Evolutionary conservation across 1,139 yeast genomes (phyloP), one percentile per base, ranked within the genome.

Genomic region (Magnusiomyces fungicola): DNA sequence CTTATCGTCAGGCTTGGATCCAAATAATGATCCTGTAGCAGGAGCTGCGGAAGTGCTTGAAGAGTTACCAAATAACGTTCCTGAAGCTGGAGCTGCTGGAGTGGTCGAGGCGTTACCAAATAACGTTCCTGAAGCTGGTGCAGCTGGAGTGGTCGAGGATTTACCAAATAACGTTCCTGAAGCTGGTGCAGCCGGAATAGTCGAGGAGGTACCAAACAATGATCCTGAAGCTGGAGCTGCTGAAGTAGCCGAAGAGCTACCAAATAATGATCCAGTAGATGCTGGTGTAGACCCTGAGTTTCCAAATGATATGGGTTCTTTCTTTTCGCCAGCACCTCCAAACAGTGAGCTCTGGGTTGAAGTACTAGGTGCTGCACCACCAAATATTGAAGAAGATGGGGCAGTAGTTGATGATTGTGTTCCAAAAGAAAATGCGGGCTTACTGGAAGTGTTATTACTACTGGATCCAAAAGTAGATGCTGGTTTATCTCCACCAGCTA

Each of bases 1-100:
- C n/a, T 62, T 55, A 39, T 56, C 63, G 34, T 53, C 61, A 24
- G 59, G 60, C 45, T 58, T 43, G 5, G 44, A 22, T n/a, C 54
- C 55, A 30, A 52, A 52, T 12, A 45, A 30, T 21, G 38, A 43
- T 21, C 46, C 42, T 14, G 45, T 39, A 32, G 48, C 23, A 16
- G 37, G 21, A 4, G n/a, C 18, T 9, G 14, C 16, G 22, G 19
- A 7, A 21, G n/a, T 18, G 12, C 22, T 23, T n/a, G 36, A 19
- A 10, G 18, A 5, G 10, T 19, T 5, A 10, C 38, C 38, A 33
- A 29, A 43, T 4, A 29, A 16, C 2, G 25, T 10, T 12, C 29
- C 14, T 5, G 43, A 21, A 1, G 45, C 34, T 29, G 46, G 40
- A 9, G 42, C 34, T 12, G 54, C 29, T n/a, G 43, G n/a, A 50